Evolutionary conservation across 768 basidiomycete species (phyloP).

Genomic region (Leucosporidium scottii): DNA sequence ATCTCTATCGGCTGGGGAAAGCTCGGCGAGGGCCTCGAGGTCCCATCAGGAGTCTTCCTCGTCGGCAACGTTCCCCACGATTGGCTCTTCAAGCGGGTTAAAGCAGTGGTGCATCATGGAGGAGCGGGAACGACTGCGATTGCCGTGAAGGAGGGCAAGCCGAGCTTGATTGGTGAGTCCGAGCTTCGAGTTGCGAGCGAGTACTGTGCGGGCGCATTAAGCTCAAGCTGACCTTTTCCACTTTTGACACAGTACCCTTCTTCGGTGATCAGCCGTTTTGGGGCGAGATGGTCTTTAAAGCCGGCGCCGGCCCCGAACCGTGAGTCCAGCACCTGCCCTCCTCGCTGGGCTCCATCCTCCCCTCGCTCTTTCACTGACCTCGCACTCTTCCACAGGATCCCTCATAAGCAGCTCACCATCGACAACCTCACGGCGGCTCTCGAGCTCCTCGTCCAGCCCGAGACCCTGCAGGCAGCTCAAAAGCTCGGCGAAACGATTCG

Average conservation of each 20-base stretch:
- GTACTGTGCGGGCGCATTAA: no score
- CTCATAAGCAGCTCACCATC: neutral
- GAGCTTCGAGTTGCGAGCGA: no score
- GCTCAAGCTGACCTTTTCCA: no score
- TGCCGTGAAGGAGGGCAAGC: slow-evolving; percentile 55
- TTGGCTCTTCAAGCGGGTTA: slow-evolving; percentile 58
- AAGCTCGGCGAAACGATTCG: slow-evolving; percentile 52
- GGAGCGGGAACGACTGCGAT: slow-evolving; percentile 63
- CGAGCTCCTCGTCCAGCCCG: slow-evolving; percentile 42
- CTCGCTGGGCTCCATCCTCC: slow-evolving; percentile 36
- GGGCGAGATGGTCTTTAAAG: slow-evolving; percentile 58
- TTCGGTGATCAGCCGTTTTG: slow-evolving; percentile 56
- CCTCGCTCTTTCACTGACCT: no score
- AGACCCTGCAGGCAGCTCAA: slow-evolving; percentile 50
- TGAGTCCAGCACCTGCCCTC: slow-evolving; percentile 41
- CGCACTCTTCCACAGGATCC: neutral
- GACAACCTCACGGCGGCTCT: neutral
- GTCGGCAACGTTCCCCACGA: slow-evolving; percentile 63
- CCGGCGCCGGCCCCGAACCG: slow-evolving; percentile 57
- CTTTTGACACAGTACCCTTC: slow-evolving; percentile 47
- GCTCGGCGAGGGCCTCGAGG: slow-evolving; percentile 48
- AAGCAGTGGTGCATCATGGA: slow-evolving; percentile 57
- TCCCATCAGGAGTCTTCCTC: slow-evolving; percentile 56
- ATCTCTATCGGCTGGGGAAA: slow-evolving; percentile 64
- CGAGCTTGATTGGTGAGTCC: slow-evolving; percentile 50